A percentile compares a stretch with the other conserved stretches of the same genome.
Conservation (phyloP, 78 protist genomes). For the Guillardia theta region DNA sequence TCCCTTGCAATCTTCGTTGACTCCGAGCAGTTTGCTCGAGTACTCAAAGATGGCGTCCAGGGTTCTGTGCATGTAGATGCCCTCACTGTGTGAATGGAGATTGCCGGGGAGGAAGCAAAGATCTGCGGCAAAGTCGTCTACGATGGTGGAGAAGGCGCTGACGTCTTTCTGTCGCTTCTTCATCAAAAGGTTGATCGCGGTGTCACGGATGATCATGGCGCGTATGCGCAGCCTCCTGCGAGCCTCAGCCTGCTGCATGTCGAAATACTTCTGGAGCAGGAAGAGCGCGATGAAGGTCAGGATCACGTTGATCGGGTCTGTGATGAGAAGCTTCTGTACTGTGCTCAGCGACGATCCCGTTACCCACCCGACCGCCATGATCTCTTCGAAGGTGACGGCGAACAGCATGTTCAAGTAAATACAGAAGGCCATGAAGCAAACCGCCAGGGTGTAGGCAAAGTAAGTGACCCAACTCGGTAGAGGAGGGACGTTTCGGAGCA, state of each 20-base stretch:
- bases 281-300: background rate
- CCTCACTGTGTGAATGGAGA: background rate
- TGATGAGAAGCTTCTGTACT: background rate
- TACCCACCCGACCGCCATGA: background rate
- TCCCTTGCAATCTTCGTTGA: background rate
- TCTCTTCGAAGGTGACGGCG: background rate
- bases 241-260: background rate
- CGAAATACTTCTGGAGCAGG: background rate
- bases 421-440: background rate
- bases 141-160: background rate
- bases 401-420: background rate
- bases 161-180: too few species aligned
- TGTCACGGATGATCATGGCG: background rate
- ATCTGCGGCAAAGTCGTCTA: background rate
- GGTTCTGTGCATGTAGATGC: background rate
- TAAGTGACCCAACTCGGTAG: background rate
- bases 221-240: background rate
- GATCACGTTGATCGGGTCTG: background rate
- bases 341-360: background rate
- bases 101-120: background rate
- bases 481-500: background rate
- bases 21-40: background rate
- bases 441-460: background rate
- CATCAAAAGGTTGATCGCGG: background rate
- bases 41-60: background rate